Base-by-base conservation (phyloP, 495 filamentous ascomycete genomes). In the Staphylotrichum tortipilum region DNA sequence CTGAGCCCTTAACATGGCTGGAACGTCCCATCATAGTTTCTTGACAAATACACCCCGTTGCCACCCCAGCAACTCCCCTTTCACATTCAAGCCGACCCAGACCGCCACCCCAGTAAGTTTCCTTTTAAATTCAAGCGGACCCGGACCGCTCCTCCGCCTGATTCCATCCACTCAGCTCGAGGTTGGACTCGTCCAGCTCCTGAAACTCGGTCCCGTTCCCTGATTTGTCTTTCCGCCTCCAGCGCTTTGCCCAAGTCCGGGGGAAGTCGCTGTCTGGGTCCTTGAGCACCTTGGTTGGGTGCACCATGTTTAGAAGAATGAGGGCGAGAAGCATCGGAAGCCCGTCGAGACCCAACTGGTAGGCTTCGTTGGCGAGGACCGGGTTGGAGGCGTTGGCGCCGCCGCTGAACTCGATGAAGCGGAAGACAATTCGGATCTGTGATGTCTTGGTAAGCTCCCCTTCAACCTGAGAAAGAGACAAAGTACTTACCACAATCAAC, bases 371-470 rank as follows among this genome's bases (percentile, higher is more conserved):
- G 3, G 49, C 61, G 0, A 71, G 65, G 22, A 83, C 57, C 0
- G 62, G 57, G 42, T 74, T 77, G 12, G 49, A 48, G 17, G 53
- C 17, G 3, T 55, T 42, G 0, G 57, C 50, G 18, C 74, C 77
- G 12, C 59, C 43, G 7, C 68, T 58, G 57, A 75, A 84, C 51
- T 84, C 77, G 37, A 69, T 57, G 3, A 84, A 60, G 23, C 80
- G 76, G 64, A 75, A 83, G 36, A 82, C 64, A 50, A 80, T 79
- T 12, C 78, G 77, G 31, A 78, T 60, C 68, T 72, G 36, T 14
- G 17, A 23, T 47, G 26, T 39, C 15, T 24, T 40, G 10, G 6
- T 28, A 28, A 10, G 6, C 26, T 10, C 10, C 26, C 26, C 10
- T 10, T 0, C 26, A 28, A 28, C 10, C 26, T 28, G 26, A 28